These are phyloP conservation scores for Rosellinia necatrix DNA, from an alignment of 2,329 filamentous ascomycete species.

Conservation along the genomic window DNA sequence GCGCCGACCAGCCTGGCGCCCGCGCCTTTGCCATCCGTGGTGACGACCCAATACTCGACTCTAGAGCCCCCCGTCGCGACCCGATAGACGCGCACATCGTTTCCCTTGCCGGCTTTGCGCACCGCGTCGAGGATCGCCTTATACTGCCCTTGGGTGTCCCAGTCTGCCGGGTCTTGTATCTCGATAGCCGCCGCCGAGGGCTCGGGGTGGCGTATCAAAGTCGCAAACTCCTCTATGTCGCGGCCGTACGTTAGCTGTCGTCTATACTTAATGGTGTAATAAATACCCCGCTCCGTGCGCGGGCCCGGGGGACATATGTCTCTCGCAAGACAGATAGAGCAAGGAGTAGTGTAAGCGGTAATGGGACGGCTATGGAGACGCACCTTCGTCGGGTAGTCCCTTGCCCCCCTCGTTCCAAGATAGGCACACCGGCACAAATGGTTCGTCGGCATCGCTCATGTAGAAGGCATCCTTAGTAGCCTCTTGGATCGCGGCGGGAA, in stretches of 20 bases:
- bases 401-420: constrained; percentile 58
- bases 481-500: constrained; percentile 63
- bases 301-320: too few species aligned
- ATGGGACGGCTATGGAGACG: too few species aligned
- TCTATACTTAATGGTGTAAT: neutral
- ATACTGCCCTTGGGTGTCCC: constrained; percentile 76
- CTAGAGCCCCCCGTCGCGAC: constrained; percentile 66
- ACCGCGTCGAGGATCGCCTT: constrained; percentile 70
- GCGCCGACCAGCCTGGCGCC: constrained; percentile 68
- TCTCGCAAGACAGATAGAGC: too few species aligned
- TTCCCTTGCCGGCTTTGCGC: constrained; percentile 63
- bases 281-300: too few species aligned
- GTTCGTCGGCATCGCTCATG: constrained; percentile 81
- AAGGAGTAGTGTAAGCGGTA: too few species aligned
- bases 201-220: constrained; percentile 64
- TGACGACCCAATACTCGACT: constrained; percentile 80
- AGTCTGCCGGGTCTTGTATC: constrained; percentile 70
- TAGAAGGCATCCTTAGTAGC: constrained; percentile 67
- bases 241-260: constrained; percentile 3
- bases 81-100: constrained; percentile 75
- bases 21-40: constrained; percentile 60
- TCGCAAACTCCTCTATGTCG: constrained; percentile 67
- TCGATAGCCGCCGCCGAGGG: constrained; percentile 62
- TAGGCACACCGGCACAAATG: constrained; percentile 77
- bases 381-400: constrained; percentile 65